These are phyloP conservation scores for Globisporangium takayamanum DNA, from an alignment of 352 stramenopile genomes.

Conservation along the genomic window DNA sequence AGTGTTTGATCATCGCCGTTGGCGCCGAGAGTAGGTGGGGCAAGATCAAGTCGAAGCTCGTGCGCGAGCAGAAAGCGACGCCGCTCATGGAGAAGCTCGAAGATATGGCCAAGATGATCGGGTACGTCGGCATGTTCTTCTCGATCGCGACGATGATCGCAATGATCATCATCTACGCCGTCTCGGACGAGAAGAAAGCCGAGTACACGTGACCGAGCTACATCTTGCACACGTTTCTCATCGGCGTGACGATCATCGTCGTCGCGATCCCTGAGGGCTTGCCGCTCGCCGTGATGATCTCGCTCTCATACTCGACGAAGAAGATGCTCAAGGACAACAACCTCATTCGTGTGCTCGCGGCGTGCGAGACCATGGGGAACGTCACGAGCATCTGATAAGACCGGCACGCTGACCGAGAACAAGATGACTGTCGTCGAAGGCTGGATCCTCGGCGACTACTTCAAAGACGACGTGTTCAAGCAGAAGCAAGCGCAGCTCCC, in stretches of 20 bases:
- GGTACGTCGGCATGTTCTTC: constrained; percentile 81
- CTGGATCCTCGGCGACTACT: constrained; percentile 68
- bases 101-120: constrained; percentile 87
- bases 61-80: constrained; percentile 83
- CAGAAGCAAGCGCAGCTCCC: constrained; percentile 23
- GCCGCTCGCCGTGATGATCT: constrained; percentile 92
- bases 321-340: constrained; percentile 99
- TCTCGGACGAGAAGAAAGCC: constrained; percentile 45
- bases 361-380: constrained; percentile 98
- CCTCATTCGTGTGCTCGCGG: constrained; percentile 95
- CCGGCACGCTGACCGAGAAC: constrained; percentile 96
- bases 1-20: constrained; percentile 83
- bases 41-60: constrained; percentile 89
- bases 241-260: constrained; percentile 92
- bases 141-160: constrained; percentile 82
- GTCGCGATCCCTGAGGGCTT: constrained; percentile 93
- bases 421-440: constrained; percentile 96
- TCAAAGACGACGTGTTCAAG: constrained; percentile 40
- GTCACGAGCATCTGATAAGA: constrained; percentile 98
- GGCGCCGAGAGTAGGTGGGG: constrained; percentile 81
- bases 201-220: constrained; percentile 70
- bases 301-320: constrained; percentile 93
- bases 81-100: constrained; percentile 92
- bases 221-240: constrained; percentile 93
- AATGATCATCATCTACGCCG: constrained; percentile 80